phyloP scores from a whole-genome alignment of 2,329 filamentous ascomycete species.

The Paraphoma chrysanthemicola region DNA sequence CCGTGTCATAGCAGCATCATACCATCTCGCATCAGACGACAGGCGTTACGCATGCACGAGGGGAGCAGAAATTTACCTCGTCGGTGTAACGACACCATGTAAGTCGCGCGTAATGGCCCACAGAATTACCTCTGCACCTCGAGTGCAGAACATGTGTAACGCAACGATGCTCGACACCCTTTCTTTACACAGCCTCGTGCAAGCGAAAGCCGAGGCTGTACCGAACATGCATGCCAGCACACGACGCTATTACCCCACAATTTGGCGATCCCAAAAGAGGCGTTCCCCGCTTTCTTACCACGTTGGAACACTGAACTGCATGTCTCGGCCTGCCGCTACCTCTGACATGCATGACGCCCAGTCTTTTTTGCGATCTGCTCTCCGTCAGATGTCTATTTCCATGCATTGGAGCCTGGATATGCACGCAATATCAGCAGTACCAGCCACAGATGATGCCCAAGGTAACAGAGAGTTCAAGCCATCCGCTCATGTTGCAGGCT shows the following conservation, averaged over 20 bases:
- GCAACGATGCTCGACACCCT: constrained; percentile 12
- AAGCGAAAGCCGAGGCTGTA: constrained; percentile 30
- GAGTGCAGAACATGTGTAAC: constrained; percentile 17
- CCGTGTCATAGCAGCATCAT: background rate
- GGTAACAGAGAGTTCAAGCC: constrained; percentile 15
- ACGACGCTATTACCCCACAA: constrained; percentile 48
- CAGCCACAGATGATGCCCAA: constrained; percentile 22
- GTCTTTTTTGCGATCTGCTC: constrained; percentile 25
- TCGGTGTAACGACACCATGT: constrained; percentile 20
- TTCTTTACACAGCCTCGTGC: constrained; percentile 33
- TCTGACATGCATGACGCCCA: constrained; percentile 47
- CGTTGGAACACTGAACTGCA: constrained; percentile 34
- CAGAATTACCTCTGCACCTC: constrained; percentile 3
- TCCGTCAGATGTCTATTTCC: constrained; percentile 15
- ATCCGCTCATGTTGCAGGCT: constrained; percentile 13
- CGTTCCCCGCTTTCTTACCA: constrained; percentile 46
- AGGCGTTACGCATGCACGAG: constrained; percentile 17
- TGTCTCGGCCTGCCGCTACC: constrained; percentile 25
- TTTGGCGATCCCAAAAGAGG: constrained; percentile 38
- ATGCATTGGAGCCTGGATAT: constrained; percentile 29
- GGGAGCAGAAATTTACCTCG: constrained; percentile 25
- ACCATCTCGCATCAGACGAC: background rate
- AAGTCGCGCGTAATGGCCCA: constrained; percentile 11
- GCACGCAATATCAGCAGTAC: constrained; percentile 24
- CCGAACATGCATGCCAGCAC: constrained; percentile 30